Base-by-base conservation (phyloP, 257 asterid species). In the Solanum sitiens region DNA sequence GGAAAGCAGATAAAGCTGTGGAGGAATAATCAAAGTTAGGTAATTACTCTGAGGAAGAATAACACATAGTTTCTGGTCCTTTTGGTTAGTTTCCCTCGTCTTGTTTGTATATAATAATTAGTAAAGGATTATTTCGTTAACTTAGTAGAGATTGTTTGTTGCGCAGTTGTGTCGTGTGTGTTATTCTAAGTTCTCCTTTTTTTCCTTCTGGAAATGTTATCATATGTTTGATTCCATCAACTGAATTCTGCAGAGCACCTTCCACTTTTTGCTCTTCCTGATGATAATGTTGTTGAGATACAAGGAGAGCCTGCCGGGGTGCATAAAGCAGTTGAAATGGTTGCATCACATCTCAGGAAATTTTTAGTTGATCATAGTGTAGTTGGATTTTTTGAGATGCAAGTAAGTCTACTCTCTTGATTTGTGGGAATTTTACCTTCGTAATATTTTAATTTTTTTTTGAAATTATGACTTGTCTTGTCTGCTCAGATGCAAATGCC, bases 201-300 rank as follows among this genome's bases (percentile, higher is more conserved):
- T 56, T 30, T 47, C 44, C 30, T 47, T 30, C 68, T 80, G 68
- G 68, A 16, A 45, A 30, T 47, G 63, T 47, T 30, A 30, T 27
- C 16, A 27, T 27, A 47, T 47, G 68, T 80, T 47, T 80, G 65
- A 47, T 30, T 14, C 68, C 85, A 80, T 80, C 68, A 30, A 80
- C 85, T 80, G 85, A 40, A 80, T 33, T 87, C 72, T 86, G 92
- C 98, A 96, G 99, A 93, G 88, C 90, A 94, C 92, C 91, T 96
- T 89, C 99, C 99, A 6, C 86, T 91, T 40, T 93, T 93, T 91
- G 99, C 98, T 86, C 90, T 96, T 83, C 93, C 95, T 16, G 98
- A 96, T 83, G 98, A 96, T 87, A 95, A 95, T 89, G 92, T 96
- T 90, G 98, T 96, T 88, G 99, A 95, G 95, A 92, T 96, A 90